phyloP scores from a whole-genome alignment of 441 rosid species.

The Mallotus repandus region DNA sequence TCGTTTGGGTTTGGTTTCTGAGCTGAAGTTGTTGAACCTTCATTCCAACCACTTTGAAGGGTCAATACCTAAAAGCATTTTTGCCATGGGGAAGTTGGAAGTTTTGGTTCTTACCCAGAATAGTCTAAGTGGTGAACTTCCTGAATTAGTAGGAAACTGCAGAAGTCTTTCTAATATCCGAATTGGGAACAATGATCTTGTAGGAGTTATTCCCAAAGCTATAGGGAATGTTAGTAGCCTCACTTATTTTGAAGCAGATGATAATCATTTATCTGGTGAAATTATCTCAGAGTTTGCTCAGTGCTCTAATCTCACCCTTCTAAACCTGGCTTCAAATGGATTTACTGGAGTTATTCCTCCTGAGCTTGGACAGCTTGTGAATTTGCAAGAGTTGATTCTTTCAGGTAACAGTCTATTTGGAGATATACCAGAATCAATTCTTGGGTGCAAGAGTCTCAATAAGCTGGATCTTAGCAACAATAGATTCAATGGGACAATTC shows the following conservation, averaged over 20 bases:
- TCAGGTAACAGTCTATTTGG: constrained; percentile 75
- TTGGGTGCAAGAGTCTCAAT: constrained; percentile 81
- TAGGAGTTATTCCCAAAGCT: constrained; percentile 69
- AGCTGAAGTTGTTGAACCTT: constrained; percentile 73
- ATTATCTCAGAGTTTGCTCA: constrained; percentile 65
- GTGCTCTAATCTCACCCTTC: constrained; percentile 81
- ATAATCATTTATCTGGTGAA: constrained; percentile 81
- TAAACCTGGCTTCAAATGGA: constrained; percentile 82
- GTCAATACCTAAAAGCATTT: constrained; percentile 67
- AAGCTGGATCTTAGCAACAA: constrained; percentile 87
- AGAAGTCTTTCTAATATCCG: constrained; percentile 73
- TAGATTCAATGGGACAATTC: constrained; percentile 77
- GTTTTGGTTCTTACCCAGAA: constrained; percentile 82
- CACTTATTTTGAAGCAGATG: constrained; percentile 85
- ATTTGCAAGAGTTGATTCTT: constrained; percentile 89
- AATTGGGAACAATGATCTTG: constrained; percentile 78
- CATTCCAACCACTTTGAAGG: constrained; percentile 90
- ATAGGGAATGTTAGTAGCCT: constrained; percentile 76
- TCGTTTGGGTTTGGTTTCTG: constrained; percentile 65
- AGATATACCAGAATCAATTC: constrained; percentile 67
- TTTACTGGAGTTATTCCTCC: constrained; percentile 69
- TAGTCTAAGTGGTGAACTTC: constrained; percentile 61
- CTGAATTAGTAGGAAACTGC: constrained; percentile 71
- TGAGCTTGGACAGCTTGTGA: constrained; percentile 66
- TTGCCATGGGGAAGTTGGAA: constrained; percentile 74